A percentile compares a stretch with the other conserved stretches of the same genome.
These are phyloP conservation scores for Dactylellina cionopaga DNA, from an alignment of 2,329 filamentous ascomycete genomes.

Conservation along the genomic window DNA sequence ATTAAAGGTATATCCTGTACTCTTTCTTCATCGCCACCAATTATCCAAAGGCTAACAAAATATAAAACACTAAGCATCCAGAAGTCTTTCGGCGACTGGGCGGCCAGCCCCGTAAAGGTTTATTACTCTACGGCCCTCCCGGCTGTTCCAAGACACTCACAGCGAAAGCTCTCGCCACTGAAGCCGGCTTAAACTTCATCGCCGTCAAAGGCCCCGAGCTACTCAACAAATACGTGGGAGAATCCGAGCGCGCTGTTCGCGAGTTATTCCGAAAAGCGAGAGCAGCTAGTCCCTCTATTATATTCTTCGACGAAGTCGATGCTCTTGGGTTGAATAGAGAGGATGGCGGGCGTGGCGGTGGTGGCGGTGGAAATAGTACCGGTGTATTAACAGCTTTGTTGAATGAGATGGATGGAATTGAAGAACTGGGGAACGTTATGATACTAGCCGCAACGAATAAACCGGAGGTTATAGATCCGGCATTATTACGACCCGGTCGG, in stretches of 20 bases:
- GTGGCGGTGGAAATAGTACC: constrained; percentile 62
- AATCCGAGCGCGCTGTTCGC: constrained; percentile 72
- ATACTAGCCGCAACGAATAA: constrained; percentile 75
- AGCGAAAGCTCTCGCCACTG: constrained; percentile 73
- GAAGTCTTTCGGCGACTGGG: constrained; percentile 57
- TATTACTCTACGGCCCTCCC: constrained; percentile 74
- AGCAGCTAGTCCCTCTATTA: constrained; percentile 72
- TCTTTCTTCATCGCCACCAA: neutral
- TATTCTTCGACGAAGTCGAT: constrained; percentile 78
- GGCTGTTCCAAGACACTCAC: constrained; percentile 76
- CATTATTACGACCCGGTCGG: constrained; percentile 72
- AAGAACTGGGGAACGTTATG: constrained; percentile 71
- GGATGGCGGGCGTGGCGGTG: constrained; percentile 54
- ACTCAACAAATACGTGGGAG: constrained; percentile 75
- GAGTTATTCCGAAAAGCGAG: constrained; percentile 74
- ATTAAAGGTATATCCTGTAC: constrained; percentile 50
- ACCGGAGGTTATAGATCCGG: constrained; percentile 71
- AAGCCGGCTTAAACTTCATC: constrained; percentile 74
- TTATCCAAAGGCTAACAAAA: neutral
- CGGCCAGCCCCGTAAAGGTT: constrained; percentile 68
- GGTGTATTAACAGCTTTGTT: constrained; percentile 71
- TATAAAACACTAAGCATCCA: constrained; percentile 55
- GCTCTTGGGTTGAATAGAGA: constrained; percentile 69
- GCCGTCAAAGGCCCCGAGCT: constrained; percentile 75
- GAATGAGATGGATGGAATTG: constrained; percentile 77